Evolutionary conservation across 2,329 filamentous ascomycete genomes (phyloP).

Genomic region (Penicillium sclerotigenum): DNA sequence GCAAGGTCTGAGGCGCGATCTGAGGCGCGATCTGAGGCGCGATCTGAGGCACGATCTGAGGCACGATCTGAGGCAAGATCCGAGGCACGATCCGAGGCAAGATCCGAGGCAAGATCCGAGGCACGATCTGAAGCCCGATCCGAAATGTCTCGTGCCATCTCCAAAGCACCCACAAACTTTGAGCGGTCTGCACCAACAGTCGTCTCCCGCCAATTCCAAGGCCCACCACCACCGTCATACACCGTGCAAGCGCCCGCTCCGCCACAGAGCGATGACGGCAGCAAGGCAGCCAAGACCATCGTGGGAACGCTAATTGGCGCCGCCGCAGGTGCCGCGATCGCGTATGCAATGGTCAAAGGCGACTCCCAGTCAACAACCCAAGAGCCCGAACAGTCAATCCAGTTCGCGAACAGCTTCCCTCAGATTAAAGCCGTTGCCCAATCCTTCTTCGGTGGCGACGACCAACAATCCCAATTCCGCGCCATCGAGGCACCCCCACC

Average conservation of each 20-base stretch:
- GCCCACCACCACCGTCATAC: constrained; percentile 24
- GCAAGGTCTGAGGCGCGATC: background rate
- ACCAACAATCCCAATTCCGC: constrained; percentile 17
- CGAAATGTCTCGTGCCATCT: constrained; percentile 27
- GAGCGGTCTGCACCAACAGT: constrained; percentile 24
- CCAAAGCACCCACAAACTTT: constrained; percentile 26
- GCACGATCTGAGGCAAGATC: background rate
- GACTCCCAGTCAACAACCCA: constrained; percentile 41
- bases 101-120: background rate
- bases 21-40: background rate
- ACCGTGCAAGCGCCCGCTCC: constrained; percentile 23
- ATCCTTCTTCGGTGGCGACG: constrained; percentile 8
- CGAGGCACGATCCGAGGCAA: background rate
- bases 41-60: background rate
- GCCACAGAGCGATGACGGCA: constrained; percentile 41
- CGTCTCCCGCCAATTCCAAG: constrained; percentile 22
- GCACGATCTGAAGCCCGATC: constrained; percentile 1
- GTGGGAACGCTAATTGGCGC: constrained; percentile 75
- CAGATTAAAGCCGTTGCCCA: constrained; percentile 26
- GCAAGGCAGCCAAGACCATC: constrained; percentile 57
- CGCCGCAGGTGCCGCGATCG: constrained; percentile 71
- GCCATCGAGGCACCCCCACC: constrained; percentile 35
- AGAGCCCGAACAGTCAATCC: constrained; percentile 20
- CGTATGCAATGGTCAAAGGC: constrained; percentile 68
- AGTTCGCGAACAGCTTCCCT: constrained; percentile 26